Evolutionary conservation across 768 basidiomycete species (phyloP), one percentile per base, ranked within the genome.

Genomic region (Pleurotus eryngii): DNA sequence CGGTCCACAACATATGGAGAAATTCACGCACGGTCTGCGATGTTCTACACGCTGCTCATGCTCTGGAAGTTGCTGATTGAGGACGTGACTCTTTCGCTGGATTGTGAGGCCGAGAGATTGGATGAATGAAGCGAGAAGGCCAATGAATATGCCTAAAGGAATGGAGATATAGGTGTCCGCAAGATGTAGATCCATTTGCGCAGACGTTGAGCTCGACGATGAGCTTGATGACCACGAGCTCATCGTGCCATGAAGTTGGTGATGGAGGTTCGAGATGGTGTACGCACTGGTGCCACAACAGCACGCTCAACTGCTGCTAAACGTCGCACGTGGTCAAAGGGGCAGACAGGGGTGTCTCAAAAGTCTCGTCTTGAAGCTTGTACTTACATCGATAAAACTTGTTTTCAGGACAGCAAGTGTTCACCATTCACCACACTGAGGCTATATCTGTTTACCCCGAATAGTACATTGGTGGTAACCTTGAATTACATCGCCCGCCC

Each of bases 51-150:
- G 79, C 67, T 85, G 85, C 50, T 82, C 71, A 20, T 79, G 67
- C 54, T 83, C 78, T 3, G 92, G 91, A 9, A 88, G 77, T 2
- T 74, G 70, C 63, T 92, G 89, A 66, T 95, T 91, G 49, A 87
- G 73, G 49, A 96, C 82, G 79, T 98, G 95, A 63, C 90, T 92
- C 76, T 95, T 94, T 59, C 95, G 86, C 69, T 96, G 95, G 56
- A 98, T 86, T 22, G 95, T 95, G 42, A 98, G 80, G 17, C 94
- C 94, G 8, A 95, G 76, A 18, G 89, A 91, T 71, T 96, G 94
- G n/a, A 95, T 77, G 66, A 90, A 91, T 4, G 89, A 91, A 14
- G 92, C 90, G 11, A 92, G 68, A 40, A 97, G 82, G 22, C 93
- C 93, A 57, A 79, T 74, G 59, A 75, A 58, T 50, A 83, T 82